phyloP scores from a whole-genome alignment of 768 basidiomycete species.

The Tulasnella sp. region DNA sequence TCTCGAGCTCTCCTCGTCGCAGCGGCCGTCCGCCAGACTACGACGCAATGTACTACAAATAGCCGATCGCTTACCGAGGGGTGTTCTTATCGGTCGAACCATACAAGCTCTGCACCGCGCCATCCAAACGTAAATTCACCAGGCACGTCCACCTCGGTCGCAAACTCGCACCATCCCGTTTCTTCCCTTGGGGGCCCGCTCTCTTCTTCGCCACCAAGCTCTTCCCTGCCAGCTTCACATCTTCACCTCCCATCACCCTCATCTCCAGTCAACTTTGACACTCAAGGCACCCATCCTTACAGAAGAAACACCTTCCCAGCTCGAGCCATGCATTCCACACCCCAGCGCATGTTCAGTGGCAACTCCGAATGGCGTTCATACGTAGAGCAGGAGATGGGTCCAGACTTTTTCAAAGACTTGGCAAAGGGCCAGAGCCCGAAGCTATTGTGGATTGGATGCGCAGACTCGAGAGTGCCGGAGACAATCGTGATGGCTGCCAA shows the following conservation, averaged over 20 bases:
- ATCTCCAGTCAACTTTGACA: not conserved
- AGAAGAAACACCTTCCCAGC: not conserved
- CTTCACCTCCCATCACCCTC: slow-evolving; percentile 12
- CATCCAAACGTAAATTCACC: slow-evolving; percentile 4
- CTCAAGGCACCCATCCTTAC: not conserved
- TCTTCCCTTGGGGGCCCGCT: not conserved
- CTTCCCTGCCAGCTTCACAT: not conserved
- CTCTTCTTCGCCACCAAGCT: not conserved
- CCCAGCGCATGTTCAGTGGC: slow-evolving; percentile 32
- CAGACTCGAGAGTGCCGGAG: slow-evolving; percentile 84
- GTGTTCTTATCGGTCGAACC: not conserved
- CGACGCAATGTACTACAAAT: not conserved
- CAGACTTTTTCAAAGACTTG: slow-evolving; percentile 58
- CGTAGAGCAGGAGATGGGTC: slow-evolving; percentile 49
- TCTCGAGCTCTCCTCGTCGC: slow-evolving; percentile 7
- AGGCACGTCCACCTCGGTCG: not conserved
- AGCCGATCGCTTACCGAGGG: not conserved
- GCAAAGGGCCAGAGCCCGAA: slow-evolving; percentile 67
- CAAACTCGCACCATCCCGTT: not conserved
- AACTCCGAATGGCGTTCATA: slow-evolving; percentile 71
- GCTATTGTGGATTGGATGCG: slow-evolving; percentile 36
- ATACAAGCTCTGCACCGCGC: not conserved
- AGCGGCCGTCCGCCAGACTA: not conserved
- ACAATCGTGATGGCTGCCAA: slow-evolving; percentile 60
- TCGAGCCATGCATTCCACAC: not conserved